A percentile compares a stretch with the other conserved stretches of the same genome.
These are phyloP conservation scores for Paramecium octaurelia DNA, from an alignment of 73 alveolate genomes.

Conservation along the genomic window DNA sequence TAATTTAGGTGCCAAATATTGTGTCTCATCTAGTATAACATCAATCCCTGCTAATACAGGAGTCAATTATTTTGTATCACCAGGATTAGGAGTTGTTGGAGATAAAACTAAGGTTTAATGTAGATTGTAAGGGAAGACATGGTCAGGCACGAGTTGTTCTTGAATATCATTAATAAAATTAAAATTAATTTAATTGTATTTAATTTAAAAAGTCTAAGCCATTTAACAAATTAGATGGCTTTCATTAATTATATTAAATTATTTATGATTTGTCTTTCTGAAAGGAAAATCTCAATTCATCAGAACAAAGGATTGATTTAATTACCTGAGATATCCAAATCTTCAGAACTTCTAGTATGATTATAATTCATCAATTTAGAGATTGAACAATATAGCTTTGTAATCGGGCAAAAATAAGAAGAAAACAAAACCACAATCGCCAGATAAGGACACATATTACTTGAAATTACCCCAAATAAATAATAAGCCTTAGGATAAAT, in stretches of 20 bases:
- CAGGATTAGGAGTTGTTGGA: neutral
- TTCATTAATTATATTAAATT: neutral
- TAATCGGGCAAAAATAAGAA: neutral
- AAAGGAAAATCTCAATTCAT: neutral
- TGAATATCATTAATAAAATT: neutral
- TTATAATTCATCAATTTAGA: neutral
- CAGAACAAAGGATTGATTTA: neutral
- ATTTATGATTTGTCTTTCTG: neutral
- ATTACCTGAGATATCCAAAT: neutral
- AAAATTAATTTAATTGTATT: neutral
- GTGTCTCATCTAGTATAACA: neutral
- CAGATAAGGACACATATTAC: neutral
- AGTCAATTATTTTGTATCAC: neutral
- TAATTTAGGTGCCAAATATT: neutral
- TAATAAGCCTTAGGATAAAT: neutral
- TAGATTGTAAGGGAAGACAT: neutral
- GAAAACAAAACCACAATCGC: neutral
- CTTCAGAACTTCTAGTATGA: neutral
- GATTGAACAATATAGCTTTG: neutral
- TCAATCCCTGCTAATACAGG: neutral
- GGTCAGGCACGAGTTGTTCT: neutral
- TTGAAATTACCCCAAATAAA: neutral
- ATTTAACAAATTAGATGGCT: neutral
- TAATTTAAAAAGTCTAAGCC: neutral
- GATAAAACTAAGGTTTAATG: neutral